Percentiles rank a stretch among this genome's conserved stretches.
Conservation (phyloP, 2,329 filamentous ascomycete genomes). For the Ilyonectria sp. region DNA sequence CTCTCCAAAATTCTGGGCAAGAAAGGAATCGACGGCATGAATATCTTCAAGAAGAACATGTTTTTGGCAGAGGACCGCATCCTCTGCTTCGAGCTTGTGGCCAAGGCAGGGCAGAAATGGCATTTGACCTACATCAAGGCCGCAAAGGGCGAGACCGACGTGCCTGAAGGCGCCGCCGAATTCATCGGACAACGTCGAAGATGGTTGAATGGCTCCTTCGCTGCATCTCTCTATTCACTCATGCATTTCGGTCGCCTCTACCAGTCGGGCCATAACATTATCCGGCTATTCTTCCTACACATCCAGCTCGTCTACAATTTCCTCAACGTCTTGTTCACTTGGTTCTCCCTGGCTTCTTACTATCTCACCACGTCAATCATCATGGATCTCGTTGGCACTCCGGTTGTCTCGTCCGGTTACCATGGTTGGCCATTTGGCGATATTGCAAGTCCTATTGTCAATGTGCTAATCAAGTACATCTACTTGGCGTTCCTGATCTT, state of each 20-base stretch:
- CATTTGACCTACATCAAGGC: constrained; percentile 16
- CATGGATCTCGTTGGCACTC: constrained; percentile 24
- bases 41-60: constrained; percentile 23
- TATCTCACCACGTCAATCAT: constrained; percentile 26
- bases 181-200: constrained; percentile 14
- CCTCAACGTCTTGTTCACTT: constrained; percentile 20
- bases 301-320: constrained; percentile 25
- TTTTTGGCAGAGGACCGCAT: constrained; percentile 20
- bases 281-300: neutral
- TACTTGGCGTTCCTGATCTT: constrained; percentile 20
- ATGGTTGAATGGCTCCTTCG: constrained; percentile 24
- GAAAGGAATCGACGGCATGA: constrained; percentile 24
- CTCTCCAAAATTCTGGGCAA: constrained; percentile 16
- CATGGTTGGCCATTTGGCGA: constrained; percentile 31
- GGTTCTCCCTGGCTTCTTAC: constrained; percentile 28
- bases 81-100: constrained; percentile 16
- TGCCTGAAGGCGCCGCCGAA: constrained; percentile 6
- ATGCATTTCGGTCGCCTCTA: constrained; percentile 12
- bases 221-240: constrained; percentile 6
- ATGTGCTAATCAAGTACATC: constrained; percentile 6
- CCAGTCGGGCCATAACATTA: constrained; percentile 1
- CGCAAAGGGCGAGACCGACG: constrained; percentile 20
- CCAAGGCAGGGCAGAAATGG: constrained; percentile 12
- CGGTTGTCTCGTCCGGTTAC: neutral
- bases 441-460: constrained; percentile 17